Conservation (phyloP, 176 grass and related monocot genomes). For the Ampelocalamus luodianensis region DNA sequence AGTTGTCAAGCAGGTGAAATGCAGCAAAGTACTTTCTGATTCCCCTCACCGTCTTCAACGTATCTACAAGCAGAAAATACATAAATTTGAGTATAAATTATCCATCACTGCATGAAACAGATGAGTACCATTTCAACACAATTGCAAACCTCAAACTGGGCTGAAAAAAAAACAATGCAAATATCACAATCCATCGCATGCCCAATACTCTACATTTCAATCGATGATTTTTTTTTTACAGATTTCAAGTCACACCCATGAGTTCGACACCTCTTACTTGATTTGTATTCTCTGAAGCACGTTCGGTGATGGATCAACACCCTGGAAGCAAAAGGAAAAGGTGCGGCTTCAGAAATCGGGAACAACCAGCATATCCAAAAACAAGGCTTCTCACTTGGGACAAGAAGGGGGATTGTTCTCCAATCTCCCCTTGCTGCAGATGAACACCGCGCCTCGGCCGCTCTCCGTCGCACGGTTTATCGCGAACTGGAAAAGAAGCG, state of each 20-base stretch:
- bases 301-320: constrained; percentile 58
- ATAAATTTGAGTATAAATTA: background rate
- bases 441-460: constrained; percentile 74
- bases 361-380: background rate
- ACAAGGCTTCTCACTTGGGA: constrained; percentile 57
- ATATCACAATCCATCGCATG: background rate
- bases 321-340: constrained; percentile 56
- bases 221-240: background rate
- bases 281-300: constrained; percentile 72
- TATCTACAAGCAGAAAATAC: constrained; percentile 62
- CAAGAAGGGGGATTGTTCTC: constrained; percentile 81
- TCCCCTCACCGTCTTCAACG: constrained; percentile 68
- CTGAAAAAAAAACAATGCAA: background rate
- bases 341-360: constrained; percentile 12
- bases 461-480: constrained; percentile 70
- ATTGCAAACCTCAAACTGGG: background rate
- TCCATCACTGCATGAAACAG: background rate
- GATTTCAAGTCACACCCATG: background rate
- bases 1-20: constrained; percentile 77
- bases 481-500: constrained; percentile 88
- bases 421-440: constrained; percentile 74
- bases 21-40: constrained; percentile 84
- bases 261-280: constrained; percentile 61
- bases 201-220: background rate
- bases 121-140: background rate